These are phyloP conservation scores for Emergomyces pasteurianus DNA, from an alignment of 2,329 filamentous ascomycete genomes.

Conservation along the genomic window DNA sequence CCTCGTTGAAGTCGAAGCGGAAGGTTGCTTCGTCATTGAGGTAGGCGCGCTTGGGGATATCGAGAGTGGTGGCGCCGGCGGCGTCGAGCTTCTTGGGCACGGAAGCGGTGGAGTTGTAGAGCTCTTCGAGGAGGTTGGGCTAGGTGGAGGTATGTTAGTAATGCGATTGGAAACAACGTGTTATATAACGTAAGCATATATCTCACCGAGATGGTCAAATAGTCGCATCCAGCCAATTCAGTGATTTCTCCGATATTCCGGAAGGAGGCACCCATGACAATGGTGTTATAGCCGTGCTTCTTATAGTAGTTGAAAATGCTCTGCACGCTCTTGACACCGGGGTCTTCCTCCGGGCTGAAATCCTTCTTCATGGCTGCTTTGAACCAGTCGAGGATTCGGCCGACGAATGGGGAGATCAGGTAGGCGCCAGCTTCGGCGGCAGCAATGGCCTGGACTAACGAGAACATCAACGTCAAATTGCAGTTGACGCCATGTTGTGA, in stretches of 20 bases:
- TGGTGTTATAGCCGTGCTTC: conserved; percentile 98
- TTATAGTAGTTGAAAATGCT: conserved; percentile 99
- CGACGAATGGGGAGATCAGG: conserved; percentile 98
- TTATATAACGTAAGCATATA: conserved; percentile 28
- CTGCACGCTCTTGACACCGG: conserved; percentile 89
- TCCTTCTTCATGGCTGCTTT: conserved; percentile 93
- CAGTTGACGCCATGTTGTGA: conserved; percentile 91
- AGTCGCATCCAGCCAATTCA: conserved; percentile 95
- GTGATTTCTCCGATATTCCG: conserved; percentile 93
- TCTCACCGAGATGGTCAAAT: conserved; percentile 82
- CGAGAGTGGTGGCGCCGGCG: conserved; percentile 48
- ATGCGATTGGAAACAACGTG: not conserved
- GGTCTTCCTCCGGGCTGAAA: conserved; percentile 80
- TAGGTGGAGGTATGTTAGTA: conserved; percentile 26
- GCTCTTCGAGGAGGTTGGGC: conserved; percentile 88
- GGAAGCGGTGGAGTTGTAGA: conserved; percentile 66
- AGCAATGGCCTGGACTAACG: conserved; percentile 81
- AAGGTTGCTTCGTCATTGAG: conserved; percentile 79
- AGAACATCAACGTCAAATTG: conserved; percentile 99
- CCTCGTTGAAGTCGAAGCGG: conserved; percentile 99
- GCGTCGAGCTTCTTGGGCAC: conserved; percentile 92
- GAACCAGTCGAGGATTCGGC: conserved; percentile 99
- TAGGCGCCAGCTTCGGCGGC: conserved; percentile 90
- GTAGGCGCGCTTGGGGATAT: conserved; percentile 83
- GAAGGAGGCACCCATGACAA: conserved; percentile 99